phyloP scores from a whole-genome alignment of 192 early-diverging fungal genomes.

The Hyaloraphidium curvatum region DNA sequence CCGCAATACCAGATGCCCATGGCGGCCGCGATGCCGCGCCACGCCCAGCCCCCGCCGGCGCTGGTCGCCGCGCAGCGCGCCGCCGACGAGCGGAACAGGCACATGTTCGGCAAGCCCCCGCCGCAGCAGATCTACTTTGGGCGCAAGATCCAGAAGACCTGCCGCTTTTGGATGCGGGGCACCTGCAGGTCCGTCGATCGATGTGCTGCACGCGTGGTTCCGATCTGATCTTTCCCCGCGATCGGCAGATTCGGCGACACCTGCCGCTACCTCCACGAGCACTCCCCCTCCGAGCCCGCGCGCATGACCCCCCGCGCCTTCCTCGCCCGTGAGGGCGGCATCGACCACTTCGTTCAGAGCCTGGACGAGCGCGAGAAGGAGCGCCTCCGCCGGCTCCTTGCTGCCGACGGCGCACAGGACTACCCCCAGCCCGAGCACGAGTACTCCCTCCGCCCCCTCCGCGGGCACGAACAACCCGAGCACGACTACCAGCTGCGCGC shows the following conservation, averaged over 20 bases:
- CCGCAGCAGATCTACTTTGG: too few species aligned
- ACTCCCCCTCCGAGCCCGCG: background rate
- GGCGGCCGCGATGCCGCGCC: too few species aligned
- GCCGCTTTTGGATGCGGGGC: conserved; percentile 1
- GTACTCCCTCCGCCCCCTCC: background rate
- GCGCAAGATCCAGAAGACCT: conserved; percentile 1
- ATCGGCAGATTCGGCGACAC: background rate
- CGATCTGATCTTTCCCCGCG: background rate
- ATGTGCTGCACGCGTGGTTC: background rate
- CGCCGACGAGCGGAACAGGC: too few species aligned
- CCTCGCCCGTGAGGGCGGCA: background rate
- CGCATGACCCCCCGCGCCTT: background rate
- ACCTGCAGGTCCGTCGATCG: background rate
- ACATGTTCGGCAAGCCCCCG: too few species aligned
- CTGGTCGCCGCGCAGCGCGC: too few species aligned
- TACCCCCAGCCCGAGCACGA: background rate
- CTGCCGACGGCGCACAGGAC: too few species aligned
- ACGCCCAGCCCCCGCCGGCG: too few species aligned
- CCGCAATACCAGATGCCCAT: too few species aligned
- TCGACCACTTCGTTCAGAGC: background rate
- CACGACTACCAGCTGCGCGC: too few species aligned
- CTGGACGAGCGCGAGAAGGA: too few species aligned
- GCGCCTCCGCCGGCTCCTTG: too few species aligned
- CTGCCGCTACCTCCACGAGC: conserved; percentile 4
- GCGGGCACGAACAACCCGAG: background rate